Evolutionary conservation across 2,329 filamentous ascomycete species (phyloP).

Genomic region (Paracorniculantispora psalliotae): DNA sequence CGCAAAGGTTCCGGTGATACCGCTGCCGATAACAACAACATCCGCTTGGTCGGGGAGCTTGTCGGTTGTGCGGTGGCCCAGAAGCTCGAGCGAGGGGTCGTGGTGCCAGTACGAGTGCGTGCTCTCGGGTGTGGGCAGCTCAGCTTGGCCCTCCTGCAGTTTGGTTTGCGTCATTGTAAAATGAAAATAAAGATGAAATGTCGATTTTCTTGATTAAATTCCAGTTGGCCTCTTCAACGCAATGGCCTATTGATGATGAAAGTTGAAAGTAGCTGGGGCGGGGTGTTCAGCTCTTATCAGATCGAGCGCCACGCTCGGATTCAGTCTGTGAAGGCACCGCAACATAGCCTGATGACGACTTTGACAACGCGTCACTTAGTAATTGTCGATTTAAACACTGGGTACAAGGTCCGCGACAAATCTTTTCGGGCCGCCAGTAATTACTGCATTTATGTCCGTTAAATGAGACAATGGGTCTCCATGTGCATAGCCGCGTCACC

Average conservation of each 20-base stretch:
- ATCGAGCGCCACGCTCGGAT: background rate
- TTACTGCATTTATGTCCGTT: too few relatives aligned
- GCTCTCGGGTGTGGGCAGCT: constrained; percentile 56
- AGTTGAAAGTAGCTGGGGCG: background rate
- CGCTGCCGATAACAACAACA: constrained; percentile 68
- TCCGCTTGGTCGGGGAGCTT: constrained; percentile 59
- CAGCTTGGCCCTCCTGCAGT: constrained; percentile 36
- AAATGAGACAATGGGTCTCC: background rate
- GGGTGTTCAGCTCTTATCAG: background rate
- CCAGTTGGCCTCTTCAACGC: background rate
- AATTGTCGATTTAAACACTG: background rate
- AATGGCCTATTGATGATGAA: background rate
- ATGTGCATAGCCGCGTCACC: background rate
- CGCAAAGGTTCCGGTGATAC: constrained; percentile 70
- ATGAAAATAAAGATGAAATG: background rate
- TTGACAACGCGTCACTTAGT: background rate
- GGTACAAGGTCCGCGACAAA: background rate
- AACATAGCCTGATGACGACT: background rate
- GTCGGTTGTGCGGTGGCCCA: constrained; percentile 63
- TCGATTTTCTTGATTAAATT: background rate
- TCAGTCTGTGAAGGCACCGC: background rate
- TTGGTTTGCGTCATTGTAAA: constrained; percentile 28
- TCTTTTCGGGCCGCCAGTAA: too few relatives aligned
- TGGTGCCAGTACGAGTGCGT: constrained; percentile 70
- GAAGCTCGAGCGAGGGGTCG: constrained; percentile 58